A percentile compares a stretch with the other conserved stretches of the same genome.
Evolutionary conservation across 2,329 filamentous ascomycete genomes (phyloP).

Genomic region (Tolypocladium nubicola): DNA sequence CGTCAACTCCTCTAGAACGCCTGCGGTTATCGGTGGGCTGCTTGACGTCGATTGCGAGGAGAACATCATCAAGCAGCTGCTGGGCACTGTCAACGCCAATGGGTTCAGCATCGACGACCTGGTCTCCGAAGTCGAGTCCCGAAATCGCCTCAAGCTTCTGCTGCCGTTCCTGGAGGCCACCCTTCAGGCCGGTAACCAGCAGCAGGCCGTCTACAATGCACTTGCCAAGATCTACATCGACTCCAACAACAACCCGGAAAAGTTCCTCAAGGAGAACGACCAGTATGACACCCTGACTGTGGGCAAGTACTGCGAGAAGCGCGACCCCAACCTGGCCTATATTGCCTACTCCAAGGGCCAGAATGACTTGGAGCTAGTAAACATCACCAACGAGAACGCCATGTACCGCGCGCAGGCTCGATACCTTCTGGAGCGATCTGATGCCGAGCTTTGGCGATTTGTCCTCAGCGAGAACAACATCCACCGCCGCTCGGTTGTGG

Average conservation of each 20-base stretch:
- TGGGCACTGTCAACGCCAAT: conserved; percentile 72
- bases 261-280: conserved; percentile 95
- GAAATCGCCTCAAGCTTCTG: conserved; percentile 90
- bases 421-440: conserved; percentile 84
- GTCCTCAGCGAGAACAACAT: conserved; percentile 94
- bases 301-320: conserved; percentile 98
- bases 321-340: conserved; percentile 88
- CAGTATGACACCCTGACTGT: conserved; percentile 87
- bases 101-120: conserved; percentile 91
- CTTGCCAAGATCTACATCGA: conserved; percentile 99
- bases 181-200: conserved; percentile 79
- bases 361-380: conserved; percentile 94
- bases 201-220: conserved; percentile 94
- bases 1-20: conserved; percentile 84
- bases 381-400: conserved; percentile 97
- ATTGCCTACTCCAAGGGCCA: conserved; percentile 95
- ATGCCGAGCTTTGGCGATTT: conserved; percentile 86
- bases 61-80: conserved; percentile 84
- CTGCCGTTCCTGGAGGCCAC: conserved; percentile 93
- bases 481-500: conserved; percentile 83
- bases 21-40: conserved; percentile 84
- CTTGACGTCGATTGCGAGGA: conserved; percentile 97
- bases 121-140: conserved; percentile 85
- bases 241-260: conserved; percentile 94
- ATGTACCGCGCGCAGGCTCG: conserved; percentile 99